Evolutionary conservation across 805 yeast genomes (phyloP).

Genomic region (Alloascoidea africana): DNA sequence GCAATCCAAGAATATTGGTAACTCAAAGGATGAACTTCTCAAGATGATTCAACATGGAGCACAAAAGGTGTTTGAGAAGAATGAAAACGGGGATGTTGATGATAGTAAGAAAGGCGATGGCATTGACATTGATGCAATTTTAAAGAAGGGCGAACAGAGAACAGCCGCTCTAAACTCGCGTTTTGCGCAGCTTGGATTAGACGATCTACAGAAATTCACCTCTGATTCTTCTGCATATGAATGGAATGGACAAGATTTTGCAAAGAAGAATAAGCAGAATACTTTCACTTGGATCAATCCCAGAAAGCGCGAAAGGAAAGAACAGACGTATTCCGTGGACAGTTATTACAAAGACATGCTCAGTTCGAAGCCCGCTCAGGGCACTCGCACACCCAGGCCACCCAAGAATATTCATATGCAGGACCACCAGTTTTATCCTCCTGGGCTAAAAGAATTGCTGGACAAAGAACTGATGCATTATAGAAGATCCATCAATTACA

Average conservation of each 20-base stretch:
- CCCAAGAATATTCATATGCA: constrained; percentile 52
- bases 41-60: constrained; percentile 82
- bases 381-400: constrained; percentile 32
- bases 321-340: constrained; percentile 64
- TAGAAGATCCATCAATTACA: constrained; percentile 43
- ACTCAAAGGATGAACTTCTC: constrained; percentile 54
- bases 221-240: constrained; percentile 63
- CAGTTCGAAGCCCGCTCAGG: constrained; percentile 22
- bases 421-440: constrained; percentile 63
- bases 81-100: constrained; percentile 9
- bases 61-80: constrained; percentile 36
- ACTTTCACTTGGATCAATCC: constrained; percentile 54
- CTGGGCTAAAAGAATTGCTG: constrained; percentile 33
- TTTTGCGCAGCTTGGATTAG: constrained; percentile 54
- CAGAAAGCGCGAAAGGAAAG: constrained; percentile 59
- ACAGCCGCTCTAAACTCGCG: constrained; percentile 46
- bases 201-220: constrained; percentile 63
- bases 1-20: constrained; percentile 26
- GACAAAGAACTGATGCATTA: constrained; percentile 52
- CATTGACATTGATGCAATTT: constrained; percentile 43
- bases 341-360: constrained; percentile 62
- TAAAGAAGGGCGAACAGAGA: constrained; percentile 45
- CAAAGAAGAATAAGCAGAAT: constrained; percentile 23
- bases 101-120: constrained; percentile 16
- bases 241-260: constrained; percentile 56